phyloP scores from a whole-genome alignment of 495 filamentous ascomycete genomes.

The Stereocaulon alpinum region DNA sequence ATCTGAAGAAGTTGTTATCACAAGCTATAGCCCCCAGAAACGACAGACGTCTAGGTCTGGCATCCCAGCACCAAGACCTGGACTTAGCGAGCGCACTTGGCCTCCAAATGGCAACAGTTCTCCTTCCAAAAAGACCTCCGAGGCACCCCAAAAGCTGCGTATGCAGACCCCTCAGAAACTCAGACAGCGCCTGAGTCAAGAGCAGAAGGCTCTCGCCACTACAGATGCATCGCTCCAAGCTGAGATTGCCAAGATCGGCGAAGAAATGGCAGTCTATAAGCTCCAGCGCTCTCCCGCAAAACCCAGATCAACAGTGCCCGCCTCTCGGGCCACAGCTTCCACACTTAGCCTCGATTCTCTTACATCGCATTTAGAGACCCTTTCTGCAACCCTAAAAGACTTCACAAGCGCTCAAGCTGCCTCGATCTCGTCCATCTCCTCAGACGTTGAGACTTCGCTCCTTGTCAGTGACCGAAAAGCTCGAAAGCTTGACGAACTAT shows the following conservation, averaged over 20 bases:
- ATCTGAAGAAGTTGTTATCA: slow-evolving; percentile 32
- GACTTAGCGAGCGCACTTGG: slow-evolving; percentile 43
- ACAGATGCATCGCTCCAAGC: slow-evolving; percentile 57
- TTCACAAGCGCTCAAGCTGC: slow-evolving; percentile 52
- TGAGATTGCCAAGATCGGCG: slow-evolving; percentile 72
- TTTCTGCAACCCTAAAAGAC: slow-evolving; percentile 24
- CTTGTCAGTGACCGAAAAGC: slow-evolving; percentile 65
- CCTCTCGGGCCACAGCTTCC: slow-evolving; percentile 10
- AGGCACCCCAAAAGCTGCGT: slow-evolving; percentile 53
- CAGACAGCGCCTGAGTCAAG: slow-evolving; percentile 74
- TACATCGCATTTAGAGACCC: slow-evolving; percentile 16
- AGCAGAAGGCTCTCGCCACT: slow-evolving; percentile 62
- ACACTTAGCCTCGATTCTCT: slow-evolving; percentile 8
- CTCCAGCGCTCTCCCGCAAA: slow-evolving; percentile 19
- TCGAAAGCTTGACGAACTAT: slow-evolving; percentile 76
- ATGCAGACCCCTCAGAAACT: slow-evolving; percentile 90
- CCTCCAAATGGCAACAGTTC: slow-evolving; percentile 31
- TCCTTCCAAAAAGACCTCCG: slow-evolving; percentile 27
- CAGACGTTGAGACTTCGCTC: slow-evolving; percentile 58
- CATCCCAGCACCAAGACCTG: slow-evolving; percentile 40
- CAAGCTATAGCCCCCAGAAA: slow-evolving; percentile 35
- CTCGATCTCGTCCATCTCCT: slow-evolving; percentile 50
- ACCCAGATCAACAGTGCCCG: slow-evolving; percentile 4
- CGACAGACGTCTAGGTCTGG: slow-evolving; percentile 39
- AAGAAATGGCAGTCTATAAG: slow-evolving; percentile 63